A percentile compares a stretch with the other conserved stretches of the same genome.
These are phyloP conservation scores for Oxyria digyna DNA, from an alignment of 148 eudicot genomes.

Conservation along the genomic window DNA sequence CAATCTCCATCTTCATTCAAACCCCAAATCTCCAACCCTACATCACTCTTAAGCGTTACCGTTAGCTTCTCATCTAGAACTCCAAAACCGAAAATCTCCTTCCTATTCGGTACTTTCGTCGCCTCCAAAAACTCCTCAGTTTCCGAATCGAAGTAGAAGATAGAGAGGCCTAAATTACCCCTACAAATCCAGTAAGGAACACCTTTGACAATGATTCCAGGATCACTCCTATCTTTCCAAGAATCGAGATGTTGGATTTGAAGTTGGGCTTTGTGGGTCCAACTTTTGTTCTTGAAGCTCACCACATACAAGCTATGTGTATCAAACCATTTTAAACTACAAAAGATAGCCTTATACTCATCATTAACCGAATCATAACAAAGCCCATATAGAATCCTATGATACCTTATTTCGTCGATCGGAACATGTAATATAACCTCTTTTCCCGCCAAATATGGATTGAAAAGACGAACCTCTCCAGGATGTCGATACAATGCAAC, in stretches of 20 bases:
- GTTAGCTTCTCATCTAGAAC: background rate
- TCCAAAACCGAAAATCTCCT: background rate
- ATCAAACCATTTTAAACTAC: background rate
- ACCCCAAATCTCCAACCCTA: background rate
- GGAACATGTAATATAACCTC: background rate
- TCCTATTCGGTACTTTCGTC: background rate
- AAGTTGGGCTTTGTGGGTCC: too few relatives aligned
- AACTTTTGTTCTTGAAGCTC: background rate
- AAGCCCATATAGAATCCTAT: background rate
- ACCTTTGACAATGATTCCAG: background rate
- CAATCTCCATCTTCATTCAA: background rate
- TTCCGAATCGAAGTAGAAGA: background rate
- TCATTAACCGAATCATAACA: background rate
- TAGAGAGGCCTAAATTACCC: background rate
- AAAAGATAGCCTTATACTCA: background rate
- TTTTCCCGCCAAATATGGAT: background rate
- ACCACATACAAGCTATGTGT: background rate
- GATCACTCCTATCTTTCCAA: background rate
- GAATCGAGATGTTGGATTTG: too few relatives aligned
- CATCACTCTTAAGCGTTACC: background rate
- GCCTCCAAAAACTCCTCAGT: background rate
- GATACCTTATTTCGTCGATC: background rate
- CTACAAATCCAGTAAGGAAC: background rate
- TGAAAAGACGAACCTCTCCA: background rate
- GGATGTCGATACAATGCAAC: background rate